Base-by-base conservation (phyloP, 2,329 filamentous ascomycete genomes). In the Fusarium papillatum region DNA sequence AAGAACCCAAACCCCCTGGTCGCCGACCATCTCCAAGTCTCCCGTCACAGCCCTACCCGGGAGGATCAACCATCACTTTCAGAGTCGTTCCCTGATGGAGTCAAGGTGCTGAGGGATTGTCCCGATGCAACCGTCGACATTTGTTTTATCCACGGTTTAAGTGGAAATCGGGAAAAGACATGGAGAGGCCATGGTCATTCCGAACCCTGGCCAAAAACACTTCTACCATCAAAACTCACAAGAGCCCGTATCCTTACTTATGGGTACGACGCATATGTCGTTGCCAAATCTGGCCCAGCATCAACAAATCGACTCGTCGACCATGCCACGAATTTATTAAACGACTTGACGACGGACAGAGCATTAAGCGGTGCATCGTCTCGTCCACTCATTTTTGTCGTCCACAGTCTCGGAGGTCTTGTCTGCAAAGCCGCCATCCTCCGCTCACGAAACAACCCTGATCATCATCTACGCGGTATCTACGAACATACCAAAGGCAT, bases 131-230 rank as follows among this genome's bases (percentile, higher is more conserved):
- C 50, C 0, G 38, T 76, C 43, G 72, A 77, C 22, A 69, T 86
- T 24, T 83, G 84, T 65, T 86, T 87, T 64, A 71, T 87, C 31
- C 86, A 87, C 53, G 85, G 85, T 7, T 75, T 87, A 14, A 83
- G 80, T 2, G 86, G 85, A 2, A 76, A 85, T 66, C 82, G 84
- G 2, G 80, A 83, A 7, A 79, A 65, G 4, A 86, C 84, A 5
- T 87, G 85, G 85, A 85, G 81, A 10, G 81, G 80, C 8, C 43
- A 74, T 0, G 79, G 77, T 4, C 74, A 75, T 19, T 24, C 48
- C 10, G 60, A 59, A n/a, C 82, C 83, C 4, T 86, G 85, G 84
- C 83, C 83, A 0, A 50, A 80, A 64, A 73, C 73, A 0, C 75
- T 86, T 24, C 79, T 86, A 0, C 79, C 83, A 2, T 24, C 55